phyloP scores from a whole-genome alignment of 352 stramenopile genomes.

The Phytopythium kandeliae region DNA sequence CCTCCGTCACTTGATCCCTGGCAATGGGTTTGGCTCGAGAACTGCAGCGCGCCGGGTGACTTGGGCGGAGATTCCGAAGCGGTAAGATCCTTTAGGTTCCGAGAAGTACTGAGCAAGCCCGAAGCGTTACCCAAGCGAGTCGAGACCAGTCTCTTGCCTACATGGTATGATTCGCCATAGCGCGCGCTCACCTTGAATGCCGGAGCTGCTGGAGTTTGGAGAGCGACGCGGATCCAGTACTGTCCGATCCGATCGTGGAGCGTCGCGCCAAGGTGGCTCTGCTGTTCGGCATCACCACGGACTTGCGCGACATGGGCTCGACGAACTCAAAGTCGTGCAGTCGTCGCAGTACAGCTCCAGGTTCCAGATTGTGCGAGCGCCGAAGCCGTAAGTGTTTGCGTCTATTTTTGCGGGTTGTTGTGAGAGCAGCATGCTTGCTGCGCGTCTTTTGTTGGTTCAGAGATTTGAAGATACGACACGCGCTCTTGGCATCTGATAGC shows the following conservation, averaged over 20 bases:
- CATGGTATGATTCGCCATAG: too few relatives aligned
- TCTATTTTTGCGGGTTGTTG: neutral
- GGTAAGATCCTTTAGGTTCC: neutral
- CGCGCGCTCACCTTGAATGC: constrained; percentile 12
- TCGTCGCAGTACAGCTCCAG: neutral
- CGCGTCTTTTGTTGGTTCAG: too few relatives aligned
- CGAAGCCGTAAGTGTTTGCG: neutral
- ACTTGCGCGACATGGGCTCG: neutral
- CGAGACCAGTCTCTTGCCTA: neutral
- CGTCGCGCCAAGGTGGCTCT: neutral
- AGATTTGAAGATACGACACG: constrained; percentile 2
- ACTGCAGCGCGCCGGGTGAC: neutral
- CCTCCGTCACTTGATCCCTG: neutral
- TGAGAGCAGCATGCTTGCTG: neutral
- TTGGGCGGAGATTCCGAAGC: neutral
- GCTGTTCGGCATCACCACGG: neutral
- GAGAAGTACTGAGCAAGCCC: neutral
- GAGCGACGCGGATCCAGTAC: neutral
- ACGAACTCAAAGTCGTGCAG: neutral
- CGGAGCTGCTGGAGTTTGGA: constrained; percentile 20
- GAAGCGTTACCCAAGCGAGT: neutral
- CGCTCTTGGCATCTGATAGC: constrained; percentile 16
- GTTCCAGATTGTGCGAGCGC: neutral
- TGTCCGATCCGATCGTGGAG: constrained; percentile 1
- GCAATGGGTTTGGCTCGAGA: neutral